Base-by-base conservation (phyloP, 169 alveolate species). In the Babesia bigemina region DNA sequence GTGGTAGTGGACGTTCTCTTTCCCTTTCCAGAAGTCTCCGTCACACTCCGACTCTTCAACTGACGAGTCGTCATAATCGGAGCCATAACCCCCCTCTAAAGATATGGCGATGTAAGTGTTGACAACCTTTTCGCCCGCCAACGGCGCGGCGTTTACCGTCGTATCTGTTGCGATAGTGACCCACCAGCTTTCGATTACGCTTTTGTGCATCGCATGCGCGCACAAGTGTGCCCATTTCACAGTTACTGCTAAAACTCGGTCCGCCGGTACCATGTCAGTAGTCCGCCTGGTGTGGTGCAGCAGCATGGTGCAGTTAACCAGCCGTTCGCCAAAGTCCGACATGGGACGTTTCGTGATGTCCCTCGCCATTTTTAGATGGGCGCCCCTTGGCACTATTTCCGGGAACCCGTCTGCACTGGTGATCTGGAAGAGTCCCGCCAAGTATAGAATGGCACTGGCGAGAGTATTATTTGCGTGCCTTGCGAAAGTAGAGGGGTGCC, bases 321-420 rank as follows among this genome's bases (percentile, higher is more conserved):
- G 21, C 14, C 63, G 28, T 22, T 67, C 66, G 0, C 44, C 39
- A 44, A 49, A 67, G 36, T 67, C 65, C 1, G 76, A 49, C 49
- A 67, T 49, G 17, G 42, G 29, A 17, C 57, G 21, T 14, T 67
- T 29, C 10, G n/a, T 42, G 55, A 67, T 50, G 13, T 49, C 19
- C 48, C 66, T 50, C 12, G 65, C 67, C 11, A 63, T 45, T 36
- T 7, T n/a, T 7, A 50, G 36, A 53, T 28, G 14, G 19, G 63
- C 42, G 16, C n/a, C 36, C n/a, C 24, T 22, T 10, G 73, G 55
- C 45, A 62, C 61, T 0, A 67, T 56, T 39, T 81, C 88, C 61
- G 39, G 45, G 57, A 81, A 21, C n/a, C 76, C 72, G 55, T 81
- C 88, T 11, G 66, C 63, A 12, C 55, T 58, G 49, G 67, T 56